Evolutionary conservation across 768 basidiomycete species (phyloP), one percentile per base, ranked within the genome.

Genomic region (Peribolospora baueri): DNA sequence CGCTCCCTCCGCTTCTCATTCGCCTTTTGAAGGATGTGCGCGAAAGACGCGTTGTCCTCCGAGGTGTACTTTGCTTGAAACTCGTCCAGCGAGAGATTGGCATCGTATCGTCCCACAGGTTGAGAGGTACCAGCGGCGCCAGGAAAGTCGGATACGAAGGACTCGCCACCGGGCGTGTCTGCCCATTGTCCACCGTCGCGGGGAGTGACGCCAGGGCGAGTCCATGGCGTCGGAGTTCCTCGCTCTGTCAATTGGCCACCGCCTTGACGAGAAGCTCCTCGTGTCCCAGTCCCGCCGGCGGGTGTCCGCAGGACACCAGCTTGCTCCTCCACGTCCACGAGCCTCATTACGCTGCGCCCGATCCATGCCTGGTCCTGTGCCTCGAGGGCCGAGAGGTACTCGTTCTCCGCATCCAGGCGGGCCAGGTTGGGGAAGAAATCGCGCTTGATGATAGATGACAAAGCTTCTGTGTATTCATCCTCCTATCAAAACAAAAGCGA

Each of bases 361-460:
- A 61, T 59, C 46, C 56, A 39, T 7, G 13, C 50, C 0, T 25
- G 40, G 66, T 93, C 84, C 57, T 78, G 71, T n/a, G 78, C 72
- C 48, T 75, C 74, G 46, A 86, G 69, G 3, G 86, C 86, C 57
- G 82, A 79, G 36, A 91, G 76, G 68, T 88, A 87, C 56, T 73
- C 74, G 65, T 90, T 86, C 41, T 84, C 83, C 14, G 85, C 83
- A 61, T 90, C 84, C 38, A 91, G 74, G 61, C 85, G 84, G 13
- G 81, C 77, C 7, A 97, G 76, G 9, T 85, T 85, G 0, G 93
- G 93, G 64, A 97, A 98, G 74, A 98, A 98, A 69, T 97, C 91
- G 51, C 93, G 80, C 45, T 84, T 82, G 63, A 97, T 97, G 63
- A 97, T 95, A 50, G 79, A 75, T 8, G 84, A 85, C 25, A 98